These are phyloP conservation scores for Hypoxylon sp. DNA, from an alignment of 2,329 filamentous ascomycete genomes.

Conservation along the genomic window DNA sequence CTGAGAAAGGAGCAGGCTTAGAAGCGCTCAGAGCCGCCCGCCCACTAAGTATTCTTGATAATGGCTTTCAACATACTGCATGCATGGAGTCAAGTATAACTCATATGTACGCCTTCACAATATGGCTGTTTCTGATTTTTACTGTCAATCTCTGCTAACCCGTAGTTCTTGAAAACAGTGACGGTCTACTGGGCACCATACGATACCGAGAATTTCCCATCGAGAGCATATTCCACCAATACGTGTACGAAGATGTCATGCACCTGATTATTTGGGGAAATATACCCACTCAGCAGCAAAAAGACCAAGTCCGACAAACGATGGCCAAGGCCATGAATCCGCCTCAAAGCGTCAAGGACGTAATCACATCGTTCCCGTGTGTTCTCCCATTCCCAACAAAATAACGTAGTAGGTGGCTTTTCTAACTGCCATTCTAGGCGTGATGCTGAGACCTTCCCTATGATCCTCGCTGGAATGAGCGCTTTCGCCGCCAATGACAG, in stretches of 20 bases:
- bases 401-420: background rate
- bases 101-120: slow-evolving; percentile 43
- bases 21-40: slow-evolving; percentile 28
- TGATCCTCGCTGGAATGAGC: slow-evolving; percentile 57
- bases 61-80: slow-evolving; percentile 49
- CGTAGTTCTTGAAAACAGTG: slow-evolving; percentile 31
- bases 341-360: slow-evolving; percentile 45
- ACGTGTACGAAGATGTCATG: slow-evolving; percentile 51
- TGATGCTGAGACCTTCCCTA: slow-evolving; percentile 55
- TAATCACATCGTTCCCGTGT: slow-evolving; percentile 51
- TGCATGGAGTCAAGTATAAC: slow-evolving; percentile 51
- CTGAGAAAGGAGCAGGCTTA: slow-evolving; percentile 29
- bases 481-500: slow-evolving; percentile 54
- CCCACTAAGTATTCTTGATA: slow-evolving; percentile 46
- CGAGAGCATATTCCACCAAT: slow-evolving; percentile 46
- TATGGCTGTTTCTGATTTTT: background rate
- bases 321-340: slow-evolving; percentile 49
- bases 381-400: slow-evolving; percentile 20
- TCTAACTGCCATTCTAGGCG: slow-evolving; percentile 35
- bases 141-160: background rate
- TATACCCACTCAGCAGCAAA: slow-evolving; percentile 54
- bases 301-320: slow-evolving; percentile 47
- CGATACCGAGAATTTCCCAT: slow-evolving; percentile 48
- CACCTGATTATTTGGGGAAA: slow-evolving; percentile 59
- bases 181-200: slow-evolving; percentile 47